phyloP scores from a whole-genome alignment of 345 rosid species.

The Microthlaspi erraticum region DNA sequence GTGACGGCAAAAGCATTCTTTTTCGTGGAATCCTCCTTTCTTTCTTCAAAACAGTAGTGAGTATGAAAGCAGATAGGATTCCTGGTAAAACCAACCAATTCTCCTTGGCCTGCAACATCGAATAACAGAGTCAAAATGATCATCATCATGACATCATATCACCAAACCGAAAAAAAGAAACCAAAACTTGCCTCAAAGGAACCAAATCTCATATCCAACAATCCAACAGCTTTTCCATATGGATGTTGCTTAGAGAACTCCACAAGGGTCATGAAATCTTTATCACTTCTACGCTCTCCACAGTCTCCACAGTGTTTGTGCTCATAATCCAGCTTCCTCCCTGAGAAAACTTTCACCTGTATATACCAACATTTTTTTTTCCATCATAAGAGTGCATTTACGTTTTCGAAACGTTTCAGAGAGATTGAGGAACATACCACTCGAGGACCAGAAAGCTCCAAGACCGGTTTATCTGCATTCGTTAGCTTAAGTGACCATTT shows the following conservation, averaged over 20 bases:
- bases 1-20: too few relatives aligned
- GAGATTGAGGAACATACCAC: constrained; percentile 54
- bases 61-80: constrained; percentile 69
- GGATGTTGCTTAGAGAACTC: constrained; percentile 77
- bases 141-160: neutral
- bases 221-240: constrained; percentile 82
- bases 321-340: constrained; percentile 81
- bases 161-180: neutral
- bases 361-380: constrained; percentile 32
- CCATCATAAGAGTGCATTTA: constrained; percentile 7
- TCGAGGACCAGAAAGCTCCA: constrained; percentile 64
- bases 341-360: constrained; percentile 69
- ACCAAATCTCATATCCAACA: constrained; percentile 71
- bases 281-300: constrained; percentile 54
- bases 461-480: constrained; percentile 49
- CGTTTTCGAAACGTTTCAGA: constrained; percentile 7
- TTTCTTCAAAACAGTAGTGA: constrained; percentile 56
- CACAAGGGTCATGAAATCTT: constrained; percentile 71
- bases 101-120: constrained; percentile 65
- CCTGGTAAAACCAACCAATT: constrained; percentile 65
- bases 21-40: constrained; percentile 56
- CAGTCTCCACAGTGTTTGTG: constrained; percentile 39
- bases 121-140: constrained; percentile 22
- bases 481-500: constrained; percentile 63
- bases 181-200: constrained; percentile 55